phyloP scores from a whole-genome alignment of 345 rosid species.

The Salix purpurea region DNA sequence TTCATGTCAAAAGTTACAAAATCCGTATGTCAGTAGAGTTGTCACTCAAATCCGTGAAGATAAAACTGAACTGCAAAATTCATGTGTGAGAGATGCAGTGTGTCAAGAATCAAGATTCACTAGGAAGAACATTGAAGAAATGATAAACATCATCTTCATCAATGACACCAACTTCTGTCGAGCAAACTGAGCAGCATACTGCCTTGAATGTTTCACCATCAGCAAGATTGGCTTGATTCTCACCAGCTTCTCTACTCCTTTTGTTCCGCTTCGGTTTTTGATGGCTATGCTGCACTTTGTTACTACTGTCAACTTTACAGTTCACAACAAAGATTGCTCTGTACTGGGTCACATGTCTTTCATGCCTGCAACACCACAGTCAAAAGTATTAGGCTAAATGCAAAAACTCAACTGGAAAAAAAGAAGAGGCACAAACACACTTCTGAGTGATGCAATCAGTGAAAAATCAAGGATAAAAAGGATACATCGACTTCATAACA shows the following conservation, averaged over 20 bases:
- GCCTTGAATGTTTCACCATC: slow-evolving; percentile 30
- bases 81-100: too few relatives aligned
- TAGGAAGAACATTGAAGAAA: slow-evolving; percentile 72
- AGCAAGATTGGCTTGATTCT: slow-evolving; percentile 19
- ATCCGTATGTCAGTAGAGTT: too few relatives aligned
- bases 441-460: background rate
- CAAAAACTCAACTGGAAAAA: background rate
- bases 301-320: slow-evolving; percentile 42
- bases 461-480: too few relatives aligned
- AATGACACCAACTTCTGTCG: slow-evolving; percentile 57
- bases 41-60: too few relatives aligned
- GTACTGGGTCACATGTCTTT: slow-evolving; percentile 64
- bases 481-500: too few relatives aligned
- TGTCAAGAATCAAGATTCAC: slow-evolving; percentile 44
- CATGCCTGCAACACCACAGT: slow-evolving; percentile 50
- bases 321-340: slow-evolving; percentile 70
- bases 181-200: slow-evolving; percentile 58
- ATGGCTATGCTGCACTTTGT: slow-evolving; percentile 20
- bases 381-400: background rate
- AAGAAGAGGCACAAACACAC: background rate
- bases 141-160: slow-evolving; percentile 75
- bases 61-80: too few relatives aligned
- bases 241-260: slow-evolving; percentile 36
- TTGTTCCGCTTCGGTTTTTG: slow-evolving; percentile 31
- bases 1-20: too few relatives aligned